phyloP scores from a whole-genome alignment of 2,329 filamentous ascomycete species.

The Hypoxylon sp. region DNA sequence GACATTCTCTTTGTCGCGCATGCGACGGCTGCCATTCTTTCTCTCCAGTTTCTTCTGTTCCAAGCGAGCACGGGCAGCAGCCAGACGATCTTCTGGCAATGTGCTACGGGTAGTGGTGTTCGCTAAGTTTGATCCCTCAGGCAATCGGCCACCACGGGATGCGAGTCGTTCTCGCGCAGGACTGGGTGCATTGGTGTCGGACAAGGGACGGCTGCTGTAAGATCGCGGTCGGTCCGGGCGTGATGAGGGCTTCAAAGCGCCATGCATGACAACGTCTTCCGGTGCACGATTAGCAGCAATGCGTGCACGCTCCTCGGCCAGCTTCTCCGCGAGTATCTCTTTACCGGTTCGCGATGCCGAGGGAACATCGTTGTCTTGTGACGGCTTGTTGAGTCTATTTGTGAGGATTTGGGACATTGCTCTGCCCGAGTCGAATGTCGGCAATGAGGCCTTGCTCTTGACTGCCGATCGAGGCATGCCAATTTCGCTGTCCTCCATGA shows the following conservation, averaged over 20 bases:
- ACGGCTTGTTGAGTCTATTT: conserved; percentile 43
- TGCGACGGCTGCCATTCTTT: conserved; percentile 47
- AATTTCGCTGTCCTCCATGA: conserved; percentile 34
- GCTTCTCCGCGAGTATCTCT: conserved; percentile 18
- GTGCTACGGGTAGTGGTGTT: conserved; percentile 58
- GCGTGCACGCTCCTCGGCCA: conserved; percentile 19
- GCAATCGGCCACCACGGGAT: conserved; percentile 56
- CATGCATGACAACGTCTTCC: conserved; percentile 32
- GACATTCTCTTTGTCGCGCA: conserved; percentile 62
- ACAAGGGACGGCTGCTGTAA: conserved; percentile 45
- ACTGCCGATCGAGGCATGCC: conserved; percentile 12
- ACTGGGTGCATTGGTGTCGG: conserved; percentile 50
- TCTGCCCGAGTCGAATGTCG: conserved; percentile 34
- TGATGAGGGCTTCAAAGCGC: conserved; percentile 35
- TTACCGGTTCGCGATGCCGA: conserved; percentile 8
- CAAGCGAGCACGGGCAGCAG: conserved; percentile 66
- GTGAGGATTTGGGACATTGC: conserved; percentile 43
- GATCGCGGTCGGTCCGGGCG: conserved; percentile 42
- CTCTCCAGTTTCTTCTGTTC: conserved; percentile 66
- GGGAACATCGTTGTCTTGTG: conserved; percentile 5
- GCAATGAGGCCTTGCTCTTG: conserved; percentile 19
- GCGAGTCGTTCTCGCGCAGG: conserved; percentile 60
- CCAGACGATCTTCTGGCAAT: conserved; percentile 63
- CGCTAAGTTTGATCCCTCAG: conserved; percentile 48
- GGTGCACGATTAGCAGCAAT: conserved; percentile 23